These are phyloP conservation scores for Adenanthera pavonina DNA, from an alignment of 306 rosid species.

Conservation along the genomic window DNA sequence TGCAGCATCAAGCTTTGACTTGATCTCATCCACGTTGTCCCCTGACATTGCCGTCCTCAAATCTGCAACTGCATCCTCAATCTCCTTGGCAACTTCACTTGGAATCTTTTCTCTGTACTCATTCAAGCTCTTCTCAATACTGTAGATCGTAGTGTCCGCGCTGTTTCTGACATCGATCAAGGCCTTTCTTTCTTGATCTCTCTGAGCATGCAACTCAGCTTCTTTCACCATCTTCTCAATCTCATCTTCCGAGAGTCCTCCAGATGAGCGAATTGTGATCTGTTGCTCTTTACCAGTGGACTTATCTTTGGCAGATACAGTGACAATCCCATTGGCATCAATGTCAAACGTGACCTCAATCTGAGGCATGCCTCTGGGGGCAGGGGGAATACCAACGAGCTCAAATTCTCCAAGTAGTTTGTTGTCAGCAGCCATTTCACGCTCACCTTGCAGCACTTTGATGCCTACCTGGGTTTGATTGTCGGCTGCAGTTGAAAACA, in stretches of 20 bases:
- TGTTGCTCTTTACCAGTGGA: not conserved
- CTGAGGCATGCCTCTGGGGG: not conserved
- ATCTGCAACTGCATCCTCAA: not conserved
- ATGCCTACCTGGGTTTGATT: not conserved
- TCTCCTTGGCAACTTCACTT: not conserved
- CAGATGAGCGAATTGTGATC: not conserved
- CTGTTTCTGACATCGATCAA: not conserved
- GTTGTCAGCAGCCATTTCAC: not conserved
- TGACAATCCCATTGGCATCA: not conserved
- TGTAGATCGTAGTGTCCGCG: not conserved
- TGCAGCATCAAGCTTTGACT: conserved; percentile 8
- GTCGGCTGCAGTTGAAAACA: not conserved
- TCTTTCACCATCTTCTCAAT: not conserved
- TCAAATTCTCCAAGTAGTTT: not conserved
- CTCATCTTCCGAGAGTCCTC: not conserved
- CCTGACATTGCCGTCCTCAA: not conserved
- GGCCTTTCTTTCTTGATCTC: not conserved
- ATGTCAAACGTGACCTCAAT: not conserved
- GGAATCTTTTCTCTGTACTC: not conserved
- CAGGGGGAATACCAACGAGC: not conserved
- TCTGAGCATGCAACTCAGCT: not conserved
- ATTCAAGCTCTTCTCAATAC: not conserved
- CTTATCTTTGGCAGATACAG: not conserved
- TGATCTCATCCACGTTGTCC: not conserved
- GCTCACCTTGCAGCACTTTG: not conserved